Evolutionary conservation across 2,329 filamentous ascomycete species (phyloP).

Genomic region (Furcasterigmium sp.): DNA sequence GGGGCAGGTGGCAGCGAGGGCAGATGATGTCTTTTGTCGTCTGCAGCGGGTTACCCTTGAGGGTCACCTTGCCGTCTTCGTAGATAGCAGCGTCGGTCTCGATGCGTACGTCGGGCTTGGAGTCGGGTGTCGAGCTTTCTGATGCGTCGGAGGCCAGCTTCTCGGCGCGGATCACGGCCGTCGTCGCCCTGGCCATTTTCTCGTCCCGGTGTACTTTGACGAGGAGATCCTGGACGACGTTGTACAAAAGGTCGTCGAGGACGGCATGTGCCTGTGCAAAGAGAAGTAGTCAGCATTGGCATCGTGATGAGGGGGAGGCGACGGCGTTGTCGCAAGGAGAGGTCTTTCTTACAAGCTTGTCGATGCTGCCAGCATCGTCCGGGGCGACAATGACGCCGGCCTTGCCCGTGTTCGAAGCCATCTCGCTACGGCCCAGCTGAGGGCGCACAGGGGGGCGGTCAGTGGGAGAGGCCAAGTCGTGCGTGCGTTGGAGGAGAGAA

Average conservation of each 20-base stretch:
- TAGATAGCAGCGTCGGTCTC: conserved; percentile 66
- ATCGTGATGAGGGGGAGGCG: conserved; percentile 4
- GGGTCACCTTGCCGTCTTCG: conserved; percentile 61
- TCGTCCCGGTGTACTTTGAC: conserved; percentile 73
- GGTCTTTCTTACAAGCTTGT: conserved; percentile 53
- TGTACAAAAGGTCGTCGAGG: conserved; percentile 70
- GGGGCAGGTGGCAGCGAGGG: conserved; percentile 68
- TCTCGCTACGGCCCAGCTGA: conserved; percentile 12
- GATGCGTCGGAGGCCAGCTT: conserved; percentile 53
- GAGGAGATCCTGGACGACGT: conserved; percentile 70
- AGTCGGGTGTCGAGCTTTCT: conserved; percentile 46
- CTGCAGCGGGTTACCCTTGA: conserved; percentile 69
- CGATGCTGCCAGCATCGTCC: conserved; percentile 47
- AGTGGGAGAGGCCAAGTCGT: neutral
- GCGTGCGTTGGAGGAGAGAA: conserved; percentile 1
- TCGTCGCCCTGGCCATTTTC: conserved; percentile 65
- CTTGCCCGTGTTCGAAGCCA: conserved; percentile 43
- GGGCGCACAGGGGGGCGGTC: neutral
- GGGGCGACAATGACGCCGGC: conserved; percentile 52
- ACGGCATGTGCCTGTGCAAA: conserved; percentile 52
- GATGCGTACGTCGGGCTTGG: conserved; percentile 49
- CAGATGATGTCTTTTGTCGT: conserved; percentile 69
- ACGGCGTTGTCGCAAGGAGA: conserved; percentile 13
- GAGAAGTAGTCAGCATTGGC: neutral
- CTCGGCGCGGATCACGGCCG: conserved; percentile 60